Conservation (phyloP, 352 stramenopile species). For the Phytophthora pseudosyringae region DNA sequence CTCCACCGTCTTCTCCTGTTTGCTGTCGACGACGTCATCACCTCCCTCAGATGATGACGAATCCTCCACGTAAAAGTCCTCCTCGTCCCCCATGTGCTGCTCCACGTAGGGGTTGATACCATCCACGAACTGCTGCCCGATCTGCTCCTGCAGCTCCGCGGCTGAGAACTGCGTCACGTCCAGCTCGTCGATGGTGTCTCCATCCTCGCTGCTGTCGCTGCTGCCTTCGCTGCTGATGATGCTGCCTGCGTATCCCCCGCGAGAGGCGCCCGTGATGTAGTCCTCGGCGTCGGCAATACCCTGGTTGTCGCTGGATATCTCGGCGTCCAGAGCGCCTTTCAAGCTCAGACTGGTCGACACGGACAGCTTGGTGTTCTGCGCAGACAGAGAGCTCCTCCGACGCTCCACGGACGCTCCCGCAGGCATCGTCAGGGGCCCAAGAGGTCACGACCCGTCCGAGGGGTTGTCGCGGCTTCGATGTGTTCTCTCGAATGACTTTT, state of each 20-base stretch:
- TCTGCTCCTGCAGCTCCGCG: conserved; percentile 35
- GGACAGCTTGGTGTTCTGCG: conserved; percentile 5
- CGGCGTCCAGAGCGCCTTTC: conserved; percentile 3
- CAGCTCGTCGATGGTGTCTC: conserved; percentile 9
- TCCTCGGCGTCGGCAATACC: conserved; percentile 29
- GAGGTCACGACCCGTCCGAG: conserved; percentile 17
- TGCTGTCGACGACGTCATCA: conserved; percentile 11
- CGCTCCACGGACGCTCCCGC: conserved; percentile 18
- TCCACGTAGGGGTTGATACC: conserved; percentile 65
- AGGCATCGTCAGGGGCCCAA: conserved; percentile 34
- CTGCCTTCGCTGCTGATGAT: conserved; percentile 40
- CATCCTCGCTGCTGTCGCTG: conserved; percentile 30
- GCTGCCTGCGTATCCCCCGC: conserved; percentile 29
- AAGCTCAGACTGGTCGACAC: not conserved
- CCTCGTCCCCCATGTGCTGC: conserved; percentile 38
- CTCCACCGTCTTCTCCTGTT: not conserved
- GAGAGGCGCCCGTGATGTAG: conserved; percentile 32
- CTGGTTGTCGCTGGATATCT: conserved; percentile 27
- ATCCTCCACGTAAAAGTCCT: conserved; percentile 44
- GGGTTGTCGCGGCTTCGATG: conserved; percentile 8
- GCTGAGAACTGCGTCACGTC: conserved; percentile 38
- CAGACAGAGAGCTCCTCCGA: conserved; percentile 4
- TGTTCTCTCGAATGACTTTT: conserved; percentile 13
- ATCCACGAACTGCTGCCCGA: conserved; percentile 43
- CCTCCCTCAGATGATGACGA: conserved; percentile 26